Conservation (phyloP, 202 grass and related monocot genomes). For the Setaria viridis region DNA sequence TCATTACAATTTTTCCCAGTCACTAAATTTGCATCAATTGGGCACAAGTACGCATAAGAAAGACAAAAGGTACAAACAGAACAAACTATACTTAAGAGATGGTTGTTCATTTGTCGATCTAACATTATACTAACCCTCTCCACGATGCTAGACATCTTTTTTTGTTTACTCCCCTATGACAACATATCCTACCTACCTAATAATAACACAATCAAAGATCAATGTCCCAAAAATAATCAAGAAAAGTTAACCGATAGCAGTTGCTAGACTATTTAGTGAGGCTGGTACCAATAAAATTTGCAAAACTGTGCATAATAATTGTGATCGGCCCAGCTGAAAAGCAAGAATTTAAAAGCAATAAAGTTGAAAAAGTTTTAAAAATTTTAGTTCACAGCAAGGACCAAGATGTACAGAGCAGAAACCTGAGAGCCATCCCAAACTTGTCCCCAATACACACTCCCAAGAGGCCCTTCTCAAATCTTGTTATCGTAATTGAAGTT, state of each 20-base stretch:
- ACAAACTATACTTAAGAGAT: not conserved
- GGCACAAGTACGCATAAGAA: not conserved
- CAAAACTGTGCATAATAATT: constrained; percentile 37
- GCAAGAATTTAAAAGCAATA: not conserved
- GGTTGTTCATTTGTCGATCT: not conserved
- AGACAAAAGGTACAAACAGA: not conserved
- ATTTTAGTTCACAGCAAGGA: constrained; percentile 28
- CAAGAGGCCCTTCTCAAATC: constrained; percentile 72
- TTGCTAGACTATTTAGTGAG: constrained; percentile 32
- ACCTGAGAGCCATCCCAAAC: constrained; percentile 92
- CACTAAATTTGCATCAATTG: not conserved
- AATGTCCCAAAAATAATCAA: constrained; percentile 38
- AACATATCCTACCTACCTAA: constrained; percentile 49
- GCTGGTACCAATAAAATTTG: constrained; percentile 23
- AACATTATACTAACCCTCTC: not conserved
- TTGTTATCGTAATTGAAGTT: constrained; percentile 93
- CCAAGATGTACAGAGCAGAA: constrained; percentile 13
- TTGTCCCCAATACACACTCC: constrained; percentile 85
- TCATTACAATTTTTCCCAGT: not conserved
- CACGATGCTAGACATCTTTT: not conserved
- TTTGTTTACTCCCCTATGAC: constrained; percentile 45
- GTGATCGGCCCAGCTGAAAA: not conserved
- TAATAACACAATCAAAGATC: constrained; percentile 53
- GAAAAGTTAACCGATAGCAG: not conserved
- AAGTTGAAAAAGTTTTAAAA: not conserved